These are phyloP conservation scores for Globisporangium cystogenes DNA, from an alignment of 352 stramenopile species.

Conservation along the genomic window DNA sequence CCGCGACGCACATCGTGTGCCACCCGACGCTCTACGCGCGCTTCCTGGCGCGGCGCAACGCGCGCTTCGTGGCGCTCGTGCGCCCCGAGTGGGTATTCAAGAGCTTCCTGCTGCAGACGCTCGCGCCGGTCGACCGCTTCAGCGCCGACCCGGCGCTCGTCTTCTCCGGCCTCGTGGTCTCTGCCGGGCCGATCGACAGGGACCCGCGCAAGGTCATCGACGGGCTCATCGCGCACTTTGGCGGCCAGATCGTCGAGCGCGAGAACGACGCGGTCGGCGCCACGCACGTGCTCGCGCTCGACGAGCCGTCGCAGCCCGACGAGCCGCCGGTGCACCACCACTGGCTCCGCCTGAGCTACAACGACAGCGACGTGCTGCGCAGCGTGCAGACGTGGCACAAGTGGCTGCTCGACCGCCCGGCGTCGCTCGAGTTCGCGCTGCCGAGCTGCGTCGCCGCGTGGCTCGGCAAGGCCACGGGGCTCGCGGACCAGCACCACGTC, in stretches of 20 bases:
- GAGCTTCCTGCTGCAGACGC: slow-evolving; percentile 52
- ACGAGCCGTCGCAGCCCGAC: slow-evolving; percentile 27
- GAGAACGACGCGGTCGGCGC: slow-evolving; percentile 35
- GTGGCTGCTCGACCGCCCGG: slow-evolving; percentile 26
- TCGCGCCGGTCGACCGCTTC: slow-evolving; percentile 67
- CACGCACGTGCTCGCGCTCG: slow-evolving; percentile 67
- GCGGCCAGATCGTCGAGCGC: slow-evolving; percentile 65
- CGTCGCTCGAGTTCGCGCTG: slow-evolving; percentile 36
- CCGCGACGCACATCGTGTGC: slow-evolving; percentile 72
- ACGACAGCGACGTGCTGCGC: slow-evolving; percentile 32
- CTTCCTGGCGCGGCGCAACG: slow-evolving; percentile 43
- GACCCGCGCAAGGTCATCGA: slow-evolving; percentile 79
- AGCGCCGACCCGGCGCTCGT: slow-evolving; percentile 70
- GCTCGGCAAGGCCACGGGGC: slow-evolving; percentile 36
- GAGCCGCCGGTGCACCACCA: slow-evolving; percentile 29
- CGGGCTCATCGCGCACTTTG: slow-evolving; percentile 75
- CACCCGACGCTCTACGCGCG: slow-evolving; percentile 39
- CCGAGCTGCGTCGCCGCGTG: slow-evolving; percentile 55
- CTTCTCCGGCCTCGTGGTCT: slow-evolving; percentile 73
- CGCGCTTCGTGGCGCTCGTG: slow-evolving; percentile 69
- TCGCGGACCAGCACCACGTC: slow-evolving; percentile 57
- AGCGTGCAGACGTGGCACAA: slow-evolving; percentile 36
- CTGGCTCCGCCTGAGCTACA: slow-evolving; percentile 37
- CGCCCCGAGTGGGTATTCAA: slow-evolving; percentile 80
- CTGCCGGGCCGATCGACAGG: slow-evolving; percentile 65